A percentile compares a stretch with the other conserved stretches of the same genome.
These are phyloP conservation scores for Colletotrichum liaoningense DNA, from an alignment of 2,329 filamentous ascomycete genomes.

Conservation along the genomic window DNA sequence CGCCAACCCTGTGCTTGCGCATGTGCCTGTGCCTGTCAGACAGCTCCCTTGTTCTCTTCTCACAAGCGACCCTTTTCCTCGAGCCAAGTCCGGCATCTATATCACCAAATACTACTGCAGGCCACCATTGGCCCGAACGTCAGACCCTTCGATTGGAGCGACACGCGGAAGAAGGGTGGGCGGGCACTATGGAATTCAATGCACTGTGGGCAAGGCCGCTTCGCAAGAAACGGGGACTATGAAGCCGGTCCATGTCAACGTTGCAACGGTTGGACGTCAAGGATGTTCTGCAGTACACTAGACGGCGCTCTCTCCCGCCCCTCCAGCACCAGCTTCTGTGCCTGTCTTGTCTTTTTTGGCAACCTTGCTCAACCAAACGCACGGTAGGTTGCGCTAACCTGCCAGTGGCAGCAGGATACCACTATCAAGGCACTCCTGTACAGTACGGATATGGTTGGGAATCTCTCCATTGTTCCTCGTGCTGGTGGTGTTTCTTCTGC, in stretches of 20 bases:
- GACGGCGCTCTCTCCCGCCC: constrained; percentile 32
- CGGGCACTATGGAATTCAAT: constrained; percentile 30
- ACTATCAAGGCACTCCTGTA: neutral
- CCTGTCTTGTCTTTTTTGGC: neutral
- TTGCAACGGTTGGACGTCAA: constrained; percentile 22
- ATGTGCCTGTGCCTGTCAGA: neutral
- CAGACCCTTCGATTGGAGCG: constrained; percentile 10
- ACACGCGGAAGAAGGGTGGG: constrained; percentile 5
- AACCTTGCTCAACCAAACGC: neutral
- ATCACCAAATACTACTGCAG: constrained; percentile 10
- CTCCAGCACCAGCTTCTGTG: constrained; percentile 23
- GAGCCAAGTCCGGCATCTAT: constrained; percentile 9
- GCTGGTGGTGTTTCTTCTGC: neutral
- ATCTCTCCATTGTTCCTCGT: neutral
- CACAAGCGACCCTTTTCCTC: neutral
- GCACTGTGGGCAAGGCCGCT: constrained; percentile 25
- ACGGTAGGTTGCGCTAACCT: neutral
- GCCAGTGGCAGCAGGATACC: neutral
- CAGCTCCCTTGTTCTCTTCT: constrained; percentile 1
- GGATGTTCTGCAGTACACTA: constrained; percentile 35
- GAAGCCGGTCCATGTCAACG: constrained; percentile 19
- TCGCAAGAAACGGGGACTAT: constrained; percentile 22
- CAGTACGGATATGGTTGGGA: neutral
- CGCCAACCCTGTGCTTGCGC: neutral
- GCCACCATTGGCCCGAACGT: neutral